Evolutionary conservation across 2,329 filamentous ascomycete species (phyloP).

Genomic region (Stromatinia cepivora): DNA sequence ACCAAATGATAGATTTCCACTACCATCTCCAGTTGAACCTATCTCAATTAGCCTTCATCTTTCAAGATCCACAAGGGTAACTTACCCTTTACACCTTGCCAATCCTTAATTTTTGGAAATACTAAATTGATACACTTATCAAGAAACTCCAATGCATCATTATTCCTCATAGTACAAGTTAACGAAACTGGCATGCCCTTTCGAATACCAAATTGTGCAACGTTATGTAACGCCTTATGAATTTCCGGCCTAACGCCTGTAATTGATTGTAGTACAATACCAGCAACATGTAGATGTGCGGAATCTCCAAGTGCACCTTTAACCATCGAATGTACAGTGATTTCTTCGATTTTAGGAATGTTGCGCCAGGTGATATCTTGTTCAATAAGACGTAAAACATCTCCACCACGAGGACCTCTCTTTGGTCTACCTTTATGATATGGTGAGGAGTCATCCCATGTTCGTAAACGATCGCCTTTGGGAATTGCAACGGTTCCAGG

Average conservation of each 20-base stretch:
- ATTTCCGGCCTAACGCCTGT: constrained; percentile 72
- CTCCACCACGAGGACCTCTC: constrained; percentile 78
- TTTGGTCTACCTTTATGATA: constrained; percentile 91
- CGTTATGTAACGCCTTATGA: constrained; percentile 68
- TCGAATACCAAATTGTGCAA: constrained; percentile 73
- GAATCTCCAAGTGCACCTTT: constrained; percentile 67
- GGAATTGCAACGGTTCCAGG: constrained; percentile 65
- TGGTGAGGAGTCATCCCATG: constrained; percentile 87
- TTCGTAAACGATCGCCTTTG: constrained; percentile 67
- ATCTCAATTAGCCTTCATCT: constrained; percentile 32
- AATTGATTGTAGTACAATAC: constrained; percentile 82
- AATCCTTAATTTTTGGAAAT: constrained; percentile 94
- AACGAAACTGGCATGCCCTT: constrained; percentile 71
- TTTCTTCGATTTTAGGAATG: constrained; percentile 75
- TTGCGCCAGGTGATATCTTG: constrained; percentile 77
- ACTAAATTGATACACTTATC: constrained; percentile 89
- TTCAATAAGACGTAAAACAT: constrained; percentile 70
- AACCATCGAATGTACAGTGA: constrained; percentile 79
- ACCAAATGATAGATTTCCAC: constrained; percentile 85
- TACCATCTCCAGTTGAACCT: constrained; percentile 68
- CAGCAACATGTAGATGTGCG: constrained; percentile 75
- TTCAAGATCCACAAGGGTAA: background rate
- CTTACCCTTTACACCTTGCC: constrained; percentile 70
- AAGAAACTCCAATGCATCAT: constrained; percentile 85
- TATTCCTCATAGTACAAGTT: constrained; percentile 75